Percentiles rank a stretch among this genome's conserved stretches.
Conservation (phyloP, 805 yeast species). For the Groenewaldozyma tartarivorans region DNA sequence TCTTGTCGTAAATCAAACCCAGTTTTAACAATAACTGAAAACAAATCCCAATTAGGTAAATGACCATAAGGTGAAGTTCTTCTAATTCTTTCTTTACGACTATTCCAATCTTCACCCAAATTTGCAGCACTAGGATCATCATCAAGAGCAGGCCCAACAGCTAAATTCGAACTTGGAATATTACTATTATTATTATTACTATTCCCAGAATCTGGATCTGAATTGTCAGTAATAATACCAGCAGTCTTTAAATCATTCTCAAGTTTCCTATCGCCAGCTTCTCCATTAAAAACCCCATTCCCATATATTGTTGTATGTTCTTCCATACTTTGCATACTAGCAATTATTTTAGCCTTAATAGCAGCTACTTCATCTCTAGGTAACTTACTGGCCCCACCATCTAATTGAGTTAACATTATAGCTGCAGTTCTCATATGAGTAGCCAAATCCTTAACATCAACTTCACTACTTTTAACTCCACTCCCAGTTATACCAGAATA, state of each 20-base stretch:
- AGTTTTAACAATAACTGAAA: conserved; percentile 92
- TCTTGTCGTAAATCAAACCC: conserved; percentile 95
- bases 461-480: conserved; percentile 11
- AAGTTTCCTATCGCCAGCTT: conserved; percentile 81
- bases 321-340: conserved; percentile 69
- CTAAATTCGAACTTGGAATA: not conserved
- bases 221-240: conserved; percentile 35
- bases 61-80: conserved; percentile 75
- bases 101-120: conserved; percentile 87
- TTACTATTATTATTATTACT: too few relatives aligned
- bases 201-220: not conserved
- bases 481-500: too few relatives aligned
- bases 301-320: conserved; percentile 44
- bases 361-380: conserved; percentile 50
- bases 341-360: conserved; percentile 59
- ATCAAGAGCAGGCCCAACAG: conserved; percentile 16
- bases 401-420: conserved; percentile 85
- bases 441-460: conserved; percentile 49
- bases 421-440: conserved; percentile 95
- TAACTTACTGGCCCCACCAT: conserved; percentile 36
- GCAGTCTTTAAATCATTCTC: conserved; percentile 88
- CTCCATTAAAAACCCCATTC: conserved; percentile 46
- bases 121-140: conserved; percentile 43
- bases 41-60: conserved; percentile 84
- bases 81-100: conserved; percentile 73